These are phyloP conservation scores for Anacardium occidentale DNA, from an alignment of 345 rosid genomes.

Conservation along the genomic window DNA sequence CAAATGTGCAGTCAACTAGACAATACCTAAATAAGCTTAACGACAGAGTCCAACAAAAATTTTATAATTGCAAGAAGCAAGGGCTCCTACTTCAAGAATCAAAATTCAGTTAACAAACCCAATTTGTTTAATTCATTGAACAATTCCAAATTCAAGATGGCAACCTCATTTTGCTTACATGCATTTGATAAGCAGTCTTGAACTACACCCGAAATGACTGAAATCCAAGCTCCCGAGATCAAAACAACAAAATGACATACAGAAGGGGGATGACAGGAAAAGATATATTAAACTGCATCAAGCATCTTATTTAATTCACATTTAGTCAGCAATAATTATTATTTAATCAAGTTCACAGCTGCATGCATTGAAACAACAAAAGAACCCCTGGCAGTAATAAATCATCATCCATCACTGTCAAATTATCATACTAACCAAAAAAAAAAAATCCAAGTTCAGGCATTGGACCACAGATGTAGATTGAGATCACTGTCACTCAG, in stretches of 20 bases:
- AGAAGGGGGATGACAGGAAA: not conserved
- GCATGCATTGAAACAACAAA: not conserved
- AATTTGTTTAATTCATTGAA: not conserved
- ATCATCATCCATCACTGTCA: not conserved
- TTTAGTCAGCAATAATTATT: not conserved
- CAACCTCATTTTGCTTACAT: not conserved
- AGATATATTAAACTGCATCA: not conserved
- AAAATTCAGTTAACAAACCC: not conserved
- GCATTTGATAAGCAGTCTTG: not conserved
- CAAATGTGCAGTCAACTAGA: not conserved
- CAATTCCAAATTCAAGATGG: not conserved
- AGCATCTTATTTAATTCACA: not conserved
- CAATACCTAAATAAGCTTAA: not conserved
- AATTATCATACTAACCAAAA: not conserved
- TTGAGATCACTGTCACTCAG: not conserved
- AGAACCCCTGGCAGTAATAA: not conserved
- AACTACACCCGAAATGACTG: not conserved
- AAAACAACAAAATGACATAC: not conserved
- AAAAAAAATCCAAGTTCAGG: not conserved
- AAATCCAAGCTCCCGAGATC: not conserved
- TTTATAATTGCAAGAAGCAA: no score
- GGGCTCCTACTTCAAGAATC: not conserved
- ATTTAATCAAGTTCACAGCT: not conserved
- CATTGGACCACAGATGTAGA: not conserved
- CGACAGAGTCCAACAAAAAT: not conserved